Evolutionary conservation across 179 eudicot genomes (phyloP).

Genomic region (Actinidia chinensis): DNA sequence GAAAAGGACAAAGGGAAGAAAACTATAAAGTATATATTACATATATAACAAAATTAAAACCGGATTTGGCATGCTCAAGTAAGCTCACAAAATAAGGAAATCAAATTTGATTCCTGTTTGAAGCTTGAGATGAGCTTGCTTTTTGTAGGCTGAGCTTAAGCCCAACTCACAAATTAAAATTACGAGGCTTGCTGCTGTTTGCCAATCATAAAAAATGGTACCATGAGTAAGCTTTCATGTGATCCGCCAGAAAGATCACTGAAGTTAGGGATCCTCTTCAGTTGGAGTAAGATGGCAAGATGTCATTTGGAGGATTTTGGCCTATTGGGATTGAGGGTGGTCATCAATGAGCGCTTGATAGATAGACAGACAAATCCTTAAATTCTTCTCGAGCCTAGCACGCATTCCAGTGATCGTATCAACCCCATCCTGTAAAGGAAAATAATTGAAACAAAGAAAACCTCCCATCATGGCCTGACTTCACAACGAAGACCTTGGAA

Average conservation of each 20-base stretch:
- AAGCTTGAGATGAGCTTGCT: too few relatives aligned
- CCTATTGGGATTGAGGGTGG: neutral
- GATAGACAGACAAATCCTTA: neutral
- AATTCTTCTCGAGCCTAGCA: neutral
- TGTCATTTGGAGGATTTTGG: neutral
- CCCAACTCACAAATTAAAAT: neutral
- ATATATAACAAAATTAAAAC: too few relatives aligned
- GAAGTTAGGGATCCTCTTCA: neutral
- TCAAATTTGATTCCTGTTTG: too few relatives aligned
- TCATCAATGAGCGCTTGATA: neutral
- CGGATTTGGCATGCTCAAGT: too few relatives aligned
- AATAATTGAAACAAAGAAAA: neutral
- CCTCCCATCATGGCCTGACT: too few relatives aligned
- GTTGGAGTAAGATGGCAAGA: neutral
- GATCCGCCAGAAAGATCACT: neutral
- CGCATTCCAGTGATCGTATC: neutral
- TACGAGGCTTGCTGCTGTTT: too few relatives aligned
- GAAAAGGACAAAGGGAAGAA: neutral
- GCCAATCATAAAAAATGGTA: neutral
- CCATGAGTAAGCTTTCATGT: neutral
- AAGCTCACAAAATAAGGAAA: too few relatives aligned
- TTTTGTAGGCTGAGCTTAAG: neutral
- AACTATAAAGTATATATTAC: too few relatives aligned
- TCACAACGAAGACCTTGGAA: neutral
- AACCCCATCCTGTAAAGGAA: neutral